Evolutionary conservation across 2,329 filamentous ascomycete genomes (phyloP).

Genomic region (Annulohypoxylon truncatum): DNA sequence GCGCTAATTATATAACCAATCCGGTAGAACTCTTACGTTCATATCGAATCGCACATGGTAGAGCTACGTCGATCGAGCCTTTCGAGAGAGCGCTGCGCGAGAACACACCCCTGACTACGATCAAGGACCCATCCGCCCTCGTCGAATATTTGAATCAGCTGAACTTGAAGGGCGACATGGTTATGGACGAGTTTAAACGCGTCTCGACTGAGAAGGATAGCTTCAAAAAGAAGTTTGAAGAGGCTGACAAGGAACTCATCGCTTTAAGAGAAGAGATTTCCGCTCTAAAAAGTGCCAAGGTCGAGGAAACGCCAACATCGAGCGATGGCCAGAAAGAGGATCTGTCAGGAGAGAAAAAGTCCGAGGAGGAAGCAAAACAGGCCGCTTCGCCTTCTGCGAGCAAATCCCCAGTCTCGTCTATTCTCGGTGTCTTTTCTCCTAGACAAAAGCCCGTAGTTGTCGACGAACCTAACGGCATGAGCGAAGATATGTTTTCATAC

Average conservation of each 20-base stretch:
- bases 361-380: conserved; percentile 42
- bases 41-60: conserved; percentile 89
- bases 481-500: conserved; percentile 90
- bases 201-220: conserved; percentile 85
- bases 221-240: conserved; percentile 80
- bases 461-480: conserved; percentile 52
- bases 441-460: conserved; percentile 56
- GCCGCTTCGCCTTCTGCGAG: conserved; percentile 46
- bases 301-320: conserved; percentile 31
- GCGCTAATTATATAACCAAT: conserved; percentile 17
- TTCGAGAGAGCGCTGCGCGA: conserved; percentile 94
- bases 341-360: conserved; percentile 49
- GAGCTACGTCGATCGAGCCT: conserved; percentile 87
- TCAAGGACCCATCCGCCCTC: conserved; percentile 84
- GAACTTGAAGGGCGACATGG: conserved; percentile 88
- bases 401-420: conserved; percentile 62
- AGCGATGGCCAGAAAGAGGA: conserved; percentile 25
- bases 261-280: conserved; percentile 73
- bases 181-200: conserved; percentile 91
- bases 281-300: conserved; percentile 55
- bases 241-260: conserved; percentile 71
- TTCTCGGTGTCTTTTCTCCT: conserved; percentile 62
- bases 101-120: conserved; percentile 90
- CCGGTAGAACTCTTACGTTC: conserved; percentile 83
- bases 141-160: conserved; percentile 92